Evolutionary conservation across 345 rosid genomes (phyloP), one percentile per base, ranked within the genome.

Genomic region (Cardamine resedifolia): DNA sequence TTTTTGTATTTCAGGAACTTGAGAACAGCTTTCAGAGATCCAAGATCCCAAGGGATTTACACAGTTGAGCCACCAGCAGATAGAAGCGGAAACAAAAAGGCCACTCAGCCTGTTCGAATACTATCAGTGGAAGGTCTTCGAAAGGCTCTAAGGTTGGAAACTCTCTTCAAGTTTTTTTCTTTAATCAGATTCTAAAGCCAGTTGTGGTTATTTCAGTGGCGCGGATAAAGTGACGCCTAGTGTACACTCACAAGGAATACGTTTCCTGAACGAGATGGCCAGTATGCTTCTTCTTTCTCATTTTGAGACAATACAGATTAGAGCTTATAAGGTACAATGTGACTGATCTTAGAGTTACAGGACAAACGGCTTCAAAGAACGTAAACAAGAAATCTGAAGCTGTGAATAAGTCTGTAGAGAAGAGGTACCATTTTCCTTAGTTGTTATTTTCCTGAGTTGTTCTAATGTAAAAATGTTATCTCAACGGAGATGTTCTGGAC

Each of bases 221-320:
- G 96, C 90, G 21, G 91, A 84, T 77, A 88, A 88, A 81, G 97
- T 91, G 83, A 95, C 96, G 16, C 88, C 97, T 68, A 89, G 84
- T 63, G 34, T 81, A 65, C 83, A 87, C 78, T 91, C 97, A 16
- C 99, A 95, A 68, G 99, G 99, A 53, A 78, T 95, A 75, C 86
- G 96, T 70, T 89, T 89, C 81, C 96, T 94, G 48, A 88, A 81
- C 64, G 88, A 90, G 80, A 81, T 91, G 63, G 81, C 95, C 83
- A 89, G 97, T 93, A 49, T 53, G 80, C 11, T 48, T 64, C 66
- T 64, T 69, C 41, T n/a, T 39, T 58, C 51, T 62, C 33, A 49
- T 26, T 36, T 70, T 62, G 36, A 36, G 18, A 55, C 65, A 14
- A 23, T 50, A 30, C 28, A 53, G 41, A 6, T 6, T 48, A 33